Conservation (phyloP, 179 eudicot genomes). For the Amaranthus tricolor region DNA sequence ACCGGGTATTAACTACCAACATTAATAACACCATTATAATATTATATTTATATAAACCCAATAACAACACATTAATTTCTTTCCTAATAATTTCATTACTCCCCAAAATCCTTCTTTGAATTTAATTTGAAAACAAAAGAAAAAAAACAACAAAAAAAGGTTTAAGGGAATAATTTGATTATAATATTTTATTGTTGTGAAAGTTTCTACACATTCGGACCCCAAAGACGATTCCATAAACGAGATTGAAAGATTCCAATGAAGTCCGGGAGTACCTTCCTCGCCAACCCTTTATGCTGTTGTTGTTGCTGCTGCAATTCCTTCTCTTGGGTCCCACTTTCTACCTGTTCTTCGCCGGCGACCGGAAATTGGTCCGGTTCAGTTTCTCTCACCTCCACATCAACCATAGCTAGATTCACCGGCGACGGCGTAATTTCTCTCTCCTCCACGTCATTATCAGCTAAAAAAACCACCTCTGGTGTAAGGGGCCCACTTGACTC, state of each 20-base stretch:
- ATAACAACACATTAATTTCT: neutral
- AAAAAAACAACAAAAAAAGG: neutral
- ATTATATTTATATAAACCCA: neutral
- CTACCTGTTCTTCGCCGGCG: slow-evolving; percentile 11
- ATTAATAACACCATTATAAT: neutral
- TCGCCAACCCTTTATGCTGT: slow-evolving; percentile 56
- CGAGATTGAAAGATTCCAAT: slow-evolving; percentile 72
- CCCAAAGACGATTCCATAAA: slow-evolving; percentile 78
- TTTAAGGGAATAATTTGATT: neutral
- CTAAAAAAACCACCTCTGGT: slow-evolving; percentile 17
- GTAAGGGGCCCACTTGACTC: neutral
- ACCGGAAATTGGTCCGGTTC: neutral
- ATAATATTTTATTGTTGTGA: neutral
- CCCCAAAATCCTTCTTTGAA: neutral
- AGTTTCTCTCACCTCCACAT: slow-evolving; percentile 20
- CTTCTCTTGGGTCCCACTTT: slow-evolving; percentile 14
- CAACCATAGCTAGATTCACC: neutral
- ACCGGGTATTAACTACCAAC: slow-evolving; percentile 1
- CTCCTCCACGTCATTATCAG: slow-evolving; percentile 1
- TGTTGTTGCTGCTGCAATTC: slow-evolving; percentile 17
- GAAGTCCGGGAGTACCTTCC: slow-evolving; percentile 86
- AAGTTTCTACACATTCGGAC: slow-evolving; percentile 55
- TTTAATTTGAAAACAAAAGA: neutral
- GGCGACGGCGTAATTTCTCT: neutral
- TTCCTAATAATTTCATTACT: neutral